A percentile compares a stretch with the other conserved stretches of the same genome.
These are phyloP conservation scores for Hanseniaspora meyeri DNA, from an alignment of 805 yeast genomes.

Conservation along the genomic window DNA sequence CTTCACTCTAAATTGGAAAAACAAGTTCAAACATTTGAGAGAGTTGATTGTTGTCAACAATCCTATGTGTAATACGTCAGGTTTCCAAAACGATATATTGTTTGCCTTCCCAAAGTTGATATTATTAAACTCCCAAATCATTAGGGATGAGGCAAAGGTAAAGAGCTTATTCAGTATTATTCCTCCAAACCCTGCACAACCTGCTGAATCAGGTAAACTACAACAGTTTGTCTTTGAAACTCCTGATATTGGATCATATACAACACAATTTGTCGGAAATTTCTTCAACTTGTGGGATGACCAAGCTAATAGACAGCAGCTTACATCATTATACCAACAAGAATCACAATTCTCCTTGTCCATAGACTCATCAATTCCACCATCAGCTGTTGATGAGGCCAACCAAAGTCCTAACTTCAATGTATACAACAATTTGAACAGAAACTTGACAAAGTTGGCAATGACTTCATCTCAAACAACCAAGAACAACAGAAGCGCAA, in stretches of 20 bases:
- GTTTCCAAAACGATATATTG: constrained; percentile 50
- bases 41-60: constrained; percentile 72
- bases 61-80: constrained; percentile 44
- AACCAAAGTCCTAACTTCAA: constrained; percentile 41
- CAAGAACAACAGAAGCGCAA: constrained; percentile 42
- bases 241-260: constrained; percentile 50
- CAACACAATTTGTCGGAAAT: constrained; percentile 67
- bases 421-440: constrained; percentile 56
- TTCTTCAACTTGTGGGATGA: constrained; percentile 71
- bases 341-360: constrained; percentile 78
- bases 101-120: constrained; percentile 67
- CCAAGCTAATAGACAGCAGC: constrained; percentile 45
- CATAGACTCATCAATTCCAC: constrained; percentile 60
- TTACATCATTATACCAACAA: constrained; percentile 61
- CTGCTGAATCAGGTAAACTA: constrained; percentile 18
- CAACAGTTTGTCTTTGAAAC: constrained; percentile 74
- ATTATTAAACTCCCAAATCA: constrained; percentile 61
- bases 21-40: constrained; percentile 58
- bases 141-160: constrained; percentile 62
- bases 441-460: constrained; percentile 42
- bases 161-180: constrained; percentile 33
- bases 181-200: constrained; percentile 34
- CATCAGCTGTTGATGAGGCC: constrained; percentile 25
- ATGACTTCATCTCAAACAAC: constrained; percentile 37
- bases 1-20: constrained; percentile 54